A percentile compares a stretch with the other conserved stretches of the same genome.
Conservation (phyloP, 2,329 filamentous ascomycete genomes). For the Pestalotiopsis fici region DNA sequence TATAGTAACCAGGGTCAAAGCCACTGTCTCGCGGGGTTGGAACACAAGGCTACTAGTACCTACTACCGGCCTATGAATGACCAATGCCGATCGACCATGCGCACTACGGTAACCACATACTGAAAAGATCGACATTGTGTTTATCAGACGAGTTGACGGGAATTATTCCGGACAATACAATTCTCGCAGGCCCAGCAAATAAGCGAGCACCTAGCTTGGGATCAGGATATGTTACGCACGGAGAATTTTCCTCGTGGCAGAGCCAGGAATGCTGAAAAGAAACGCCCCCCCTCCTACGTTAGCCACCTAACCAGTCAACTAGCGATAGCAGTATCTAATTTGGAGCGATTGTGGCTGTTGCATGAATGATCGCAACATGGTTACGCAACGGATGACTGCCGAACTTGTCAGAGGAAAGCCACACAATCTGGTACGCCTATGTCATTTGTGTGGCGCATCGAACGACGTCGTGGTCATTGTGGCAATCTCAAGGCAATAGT, state of each 20-base stretch:
- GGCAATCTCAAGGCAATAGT: not conserved
- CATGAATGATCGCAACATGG: not conserved
- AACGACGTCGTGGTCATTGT: not conserved
- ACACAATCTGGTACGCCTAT: not conserved
- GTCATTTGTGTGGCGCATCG: not conserved
- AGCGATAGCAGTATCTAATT: not conserved
- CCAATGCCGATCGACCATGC: not conserved
- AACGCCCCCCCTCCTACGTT: too few relatives aligned
- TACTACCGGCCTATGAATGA: not conserved
- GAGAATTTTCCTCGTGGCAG: not conserved
- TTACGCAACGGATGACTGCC: not conserved
- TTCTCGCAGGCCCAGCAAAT: not conserved
- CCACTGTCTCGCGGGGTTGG: not conserved
- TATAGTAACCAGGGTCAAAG: not conserved
- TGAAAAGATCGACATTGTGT: not conserved
- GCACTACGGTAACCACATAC: not conserved
- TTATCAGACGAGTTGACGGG: not conserved
- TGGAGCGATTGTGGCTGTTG: not conserved
- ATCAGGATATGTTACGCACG: not conserved
- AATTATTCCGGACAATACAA: not conserved
- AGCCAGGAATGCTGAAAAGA: not conserved
- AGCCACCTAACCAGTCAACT: too few relatives aligned
- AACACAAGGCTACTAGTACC: not conserved
- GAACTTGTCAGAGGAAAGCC: not conserved
- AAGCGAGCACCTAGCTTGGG: not conserved